Evolutionary conservation across 2,329 filamentous ascomycete genomes (phyloP).

Genomic region (Dactylellina haptotyla): DNA sequence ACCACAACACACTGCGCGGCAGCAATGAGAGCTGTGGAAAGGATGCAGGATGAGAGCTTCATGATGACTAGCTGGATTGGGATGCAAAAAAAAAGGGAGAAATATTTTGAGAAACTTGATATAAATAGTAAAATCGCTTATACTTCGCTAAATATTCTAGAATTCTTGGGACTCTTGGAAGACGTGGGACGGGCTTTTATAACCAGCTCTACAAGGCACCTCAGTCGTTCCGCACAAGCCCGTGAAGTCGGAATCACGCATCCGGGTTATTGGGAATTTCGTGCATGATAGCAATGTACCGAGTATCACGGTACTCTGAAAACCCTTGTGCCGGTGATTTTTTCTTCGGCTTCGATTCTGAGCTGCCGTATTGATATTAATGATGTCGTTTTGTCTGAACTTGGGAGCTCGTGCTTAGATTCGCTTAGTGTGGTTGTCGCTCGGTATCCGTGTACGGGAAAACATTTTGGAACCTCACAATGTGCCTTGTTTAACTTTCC

Average conservation of each 20-base stretch:
- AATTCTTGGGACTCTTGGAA: background rate
- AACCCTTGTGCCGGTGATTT: background rate
- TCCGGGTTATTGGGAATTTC: background rate
- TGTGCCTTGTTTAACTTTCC: too few species aligned
- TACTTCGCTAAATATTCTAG: background rate
- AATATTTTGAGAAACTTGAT: background rate
- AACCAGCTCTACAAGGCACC: too few species aligned
- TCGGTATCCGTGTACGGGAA: too few species aligned
- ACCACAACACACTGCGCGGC: background rate
- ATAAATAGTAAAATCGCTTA: background rate
- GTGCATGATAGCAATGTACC: background rate
- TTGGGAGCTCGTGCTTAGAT: background rate
- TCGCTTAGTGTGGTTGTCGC: background rate
- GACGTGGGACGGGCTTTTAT: background rate
- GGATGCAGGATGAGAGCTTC: slow-evolving; percentile 5
- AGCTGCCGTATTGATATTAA: slow-evolving; percentile 7
- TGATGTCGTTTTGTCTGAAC: background rate
- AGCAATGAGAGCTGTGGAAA: background rate
- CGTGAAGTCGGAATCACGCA: background rate
- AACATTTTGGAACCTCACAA: too few species aligned
- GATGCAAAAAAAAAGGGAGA: background rate
- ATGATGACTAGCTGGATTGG: background rate
- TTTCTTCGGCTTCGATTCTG: background rate
- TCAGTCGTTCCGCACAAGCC: too few species aligned
- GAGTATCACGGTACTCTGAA: slow-evolving; percentile 1